These are phyloP conservation scores for Eimeria brunetti DNA, from an alignment of 169 alveolate genomes.

Conservation along the genomic window DNA sequence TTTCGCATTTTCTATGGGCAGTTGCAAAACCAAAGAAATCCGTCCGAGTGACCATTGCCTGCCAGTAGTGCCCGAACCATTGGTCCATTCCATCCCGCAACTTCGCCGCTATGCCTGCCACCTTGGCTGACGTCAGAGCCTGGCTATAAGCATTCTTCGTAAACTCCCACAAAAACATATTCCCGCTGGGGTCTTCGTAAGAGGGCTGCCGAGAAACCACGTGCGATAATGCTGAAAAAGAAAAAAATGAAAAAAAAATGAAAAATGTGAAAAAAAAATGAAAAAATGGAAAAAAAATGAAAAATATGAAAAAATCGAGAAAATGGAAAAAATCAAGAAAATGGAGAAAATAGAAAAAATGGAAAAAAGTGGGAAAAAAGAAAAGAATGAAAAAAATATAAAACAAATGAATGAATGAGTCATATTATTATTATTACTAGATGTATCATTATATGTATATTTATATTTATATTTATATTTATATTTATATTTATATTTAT, in stretches of 20 bases:
- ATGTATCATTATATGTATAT: too few species aligned
- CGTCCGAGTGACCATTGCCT: constrained; percentile 48
- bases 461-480: too few species aligned
- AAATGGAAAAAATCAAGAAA: too few species aligned
- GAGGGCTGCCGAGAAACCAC: constrained; percentile 13
- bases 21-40: constrained; percentile 61
- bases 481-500: too few species aligned
- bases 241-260: neutral
- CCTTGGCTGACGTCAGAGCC: constrained; percentile 36
- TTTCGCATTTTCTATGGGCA: constrained; percentile 30
- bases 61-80: constrained; percentile 69
- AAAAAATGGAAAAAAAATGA: neutral
- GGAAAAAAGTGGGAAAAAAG: too few species aligned
- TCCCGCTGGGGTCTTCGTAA: constrained; percentile 24
- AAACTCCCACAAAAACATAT: constrained; percentile 22
- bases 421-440: too few species aligned
- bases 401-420: too few species aligned
- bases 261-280: too few species aligned
- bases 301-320: neutral
- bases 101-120: constrained; percentile 36
- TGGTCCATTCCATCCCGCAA: constrained; percentile 70
- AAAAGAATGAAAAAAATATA: too few species aligned
- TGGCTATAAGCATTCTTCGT: neutral
- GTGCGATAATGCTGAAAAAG: neutral
- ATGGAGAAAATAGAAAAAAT: too few species aligned